phyloP scores from a whole-genome alignment of 306 rosid species.

The Trifolium dubium region DNA sequence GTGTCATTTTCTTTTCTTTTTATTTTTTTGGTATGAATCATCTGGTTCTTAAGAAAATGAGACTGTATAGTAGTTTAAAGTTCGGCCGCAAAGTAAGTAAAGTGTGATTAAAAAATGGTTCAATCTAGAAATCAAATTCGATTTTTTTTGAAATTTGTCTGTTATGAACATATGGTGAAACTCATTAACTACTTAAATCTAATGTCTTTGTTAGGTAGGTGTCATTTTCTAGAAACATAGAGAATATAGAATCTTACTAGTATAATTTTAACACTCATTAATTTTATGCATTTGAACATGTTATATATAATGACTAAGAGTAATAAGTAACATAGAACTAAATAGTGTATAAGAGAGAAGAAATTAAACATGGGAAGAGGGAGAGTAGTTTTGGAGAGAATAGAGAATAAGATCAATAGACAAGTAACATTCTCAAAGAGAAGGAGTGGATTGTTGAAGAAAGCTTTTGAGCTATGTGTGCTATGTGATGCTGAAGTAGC shows the following conservation, averaged over 20 bases:
- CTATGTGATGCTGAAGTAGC: slow-evolving; percentile 84
- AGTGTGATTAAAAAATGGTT: no score
- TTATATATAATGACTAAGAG: slow-evolving; percentile 33
- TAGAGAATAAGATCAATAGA: slow-evolving; percentile 83
- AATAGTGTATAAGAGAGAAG: neutral
- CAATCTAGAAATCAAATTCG: no score
- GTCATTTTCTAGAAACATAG: slow-evolving; percentile 19
- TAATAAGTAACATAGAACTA: neutral
- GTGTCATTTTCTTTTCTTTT: neutral
- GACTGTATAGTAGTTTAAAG: no score
- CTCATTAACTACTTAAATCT: no score
- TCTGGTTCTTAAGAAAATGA: no score
- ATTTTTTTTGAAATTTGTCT: no score
- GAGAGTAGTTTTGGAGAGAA: slow-evolving; percentile 79
- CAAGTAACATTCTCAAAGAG: slow-evolving; percentile 88
- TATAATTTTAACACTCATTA: slow-evolving; percentile 9
- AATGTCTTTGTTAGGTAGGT: neutral
- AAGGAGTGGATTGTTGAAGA: slow-evolving; percentile 78
- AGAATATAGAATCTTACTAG: slow-evolving; percentile 5
- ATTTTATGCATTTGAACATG: neutral
- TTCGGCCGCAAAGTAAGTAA: no score
- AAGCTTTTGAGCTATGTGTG: slow-evolving; percentile 82
- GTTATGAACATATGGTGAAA: no score
- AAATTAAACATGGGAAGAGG: slow-evolving; percentile 82
- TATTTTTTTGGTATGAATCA: no score